Conservation (phyloP, 768 basidiomycete genomes). For the Lyophyllum shimeji region DNA sequence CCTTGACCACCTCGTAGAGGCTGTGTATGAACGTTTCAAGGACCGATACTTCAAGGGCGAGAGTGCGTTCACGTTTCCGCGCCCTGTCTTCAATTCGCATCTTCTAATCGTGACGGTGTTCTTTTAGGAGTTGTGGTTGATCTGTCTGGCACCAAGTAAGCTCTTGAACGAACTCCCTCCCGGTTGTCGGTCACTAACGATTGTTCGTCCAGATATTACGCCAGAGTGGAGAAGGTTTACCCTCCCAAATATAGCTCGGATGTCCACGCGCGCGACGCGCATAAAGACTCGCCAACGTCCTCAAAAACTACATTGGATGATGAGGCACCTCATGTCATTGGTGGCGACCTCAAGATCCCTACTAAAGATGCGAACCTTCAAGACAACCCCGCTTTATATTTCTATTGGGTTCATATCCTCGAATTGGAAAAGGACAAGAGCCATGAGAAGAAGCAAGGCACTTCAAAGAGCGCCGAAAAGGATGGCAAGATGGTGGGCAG, state of each 20-base stretch:
- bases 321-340: constrained; percentile 65
- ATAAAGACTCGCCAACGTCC: constrained; percentile 47
- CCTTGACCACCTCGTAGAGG: constrained; percentile 92
- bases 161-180: constrained; percentile 7
- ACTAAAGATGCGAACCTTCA: constrained; percentile 64
- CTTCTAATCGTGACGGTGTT: constrained; percentile 14
- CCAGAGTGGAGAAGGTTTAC: constrained; percentile 75
- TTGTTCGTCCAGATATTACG: constrained; percentile 63
- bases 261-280: constrained; percentile 46
- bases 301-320: constrained; percentile 39
- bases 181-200: constrained; percentile 16
- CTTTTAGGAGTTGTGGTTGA: constrained; percentile 80
- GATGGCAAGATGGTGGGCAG: constrained; percentile 72
- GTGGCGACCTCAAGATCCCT: constrained; percentile 76
- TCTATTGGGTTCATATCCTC: constrained; percentile 85
- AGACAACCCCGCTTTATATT: constrained; percentile 83
- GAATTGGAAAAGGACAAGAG: constrained; percentile 74
- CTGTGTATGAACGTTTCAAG: constrained; percentile 94
- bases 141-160: constrained; percentile 81
- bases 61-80: constrained; percentile 55
- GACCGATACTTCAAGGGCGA: constrained; percentile 93
- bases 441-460: constrained; percentile 55
- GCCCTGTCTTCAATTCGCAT: neutral
- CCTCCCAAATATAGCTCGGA: constrained; percentile 58
- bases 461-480: constrained; percentile 50